Percentiles rank a stretch among this genome's conserved stretches.
phyloP scores from a whole-genome alignment of 768 basidiomycete genomes.

The Rhodotorula paludigena region DNA sequence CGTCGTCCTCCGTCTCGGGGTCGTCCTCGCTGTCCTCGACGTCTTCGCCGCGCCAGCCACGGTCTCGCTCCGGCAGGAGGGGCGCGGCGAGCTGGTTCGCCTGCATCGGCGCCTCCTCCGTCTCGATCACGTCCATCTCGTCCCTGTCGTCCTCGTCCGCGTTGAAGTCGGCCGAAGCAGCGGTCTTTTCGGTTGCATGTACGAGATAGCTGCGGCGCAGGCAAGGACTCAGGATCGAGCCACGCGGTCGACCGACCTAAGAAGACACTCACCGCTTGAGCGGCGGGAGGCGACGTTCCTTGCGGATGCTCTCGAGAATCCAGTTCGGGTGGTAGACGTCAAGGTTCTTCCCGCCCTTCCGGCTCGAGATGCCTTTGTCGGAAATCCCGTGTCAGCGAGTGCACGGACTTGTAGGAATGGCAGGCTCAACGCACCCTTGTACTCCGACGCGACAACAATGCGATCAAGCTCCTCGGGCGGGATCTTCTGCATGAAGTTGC shows the following conservation, averaged over 20 bases:
- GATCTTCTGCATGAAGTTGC: slow-evolving; percentile 36
- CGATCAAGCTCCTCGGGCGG: neutral
- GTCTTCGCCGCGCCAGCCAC: too few species aligned
- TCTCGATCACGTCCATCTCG: neutral
- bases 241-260: fast-evolving
- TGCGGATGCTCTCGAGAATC: slow-evolving; percentile 29
- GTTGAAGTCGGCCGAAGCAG: neutral
- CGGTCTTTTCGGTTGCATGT: slow-evolving; percentile 17
- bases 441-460: slow-evolving; percentile 17
- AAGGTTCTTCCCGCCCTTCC: slow-evolving; percentile 1
- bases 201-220: slow-evolving; percentile 2
- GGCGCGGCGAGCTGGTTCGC: neutral
- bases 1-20: neutral
- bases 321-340: slow-evolving; percentile 28
- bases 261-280: slow-evolving; percentile 30
- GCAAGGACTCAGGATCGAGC: neutral
- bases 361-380: slow-evolving; percentile 7
- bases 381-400: neutral
- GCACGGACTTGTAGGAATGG: fast-evolving
- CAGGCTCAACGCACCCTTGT: neutral
- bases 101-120: neutral
- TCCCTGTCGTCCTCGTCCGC: slow-evolving; percentile 1
- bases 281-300: neutral
- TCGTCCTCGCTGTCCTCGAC: slow-evolving; percentile 4
- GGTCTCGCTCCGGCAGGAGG: too few species aligned